Evolutionary conservation across 2,329 filamentous ascomycete species (phyloP), one percentile per base, ranked within the genome.

Genomic region (Mariannaea sp.): DNA sequence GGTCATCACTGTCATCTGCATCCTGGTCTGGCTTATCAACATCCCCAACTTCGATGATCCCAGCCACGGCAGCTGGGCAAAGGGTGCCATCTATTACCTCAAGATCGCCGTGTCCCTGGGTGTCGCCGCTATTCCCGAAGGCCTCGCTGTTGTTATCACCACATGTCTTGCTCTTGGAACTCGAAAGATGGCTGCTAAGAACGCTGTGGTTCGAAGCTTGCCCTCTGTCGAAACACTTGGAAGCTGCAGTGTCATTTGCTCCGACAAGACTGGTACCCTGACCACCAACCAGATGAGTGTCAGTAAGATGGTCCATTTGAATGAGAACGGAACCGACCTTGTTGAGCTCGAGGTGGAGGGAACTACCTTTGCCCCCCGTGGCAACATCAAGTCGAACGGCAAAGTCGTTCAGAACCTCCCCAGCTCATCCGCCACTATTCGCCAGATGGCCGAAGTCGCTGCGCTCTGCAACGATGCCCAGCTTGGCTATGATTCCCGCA

Each of bases 281-380:
- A 99, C 94, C 9, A 99, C 94, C 33, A 99, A 99, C 77, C 92
- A 97, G 75, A 99, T 99, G 94, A 97, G 94, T 69, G 94, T 97
- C 51, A 94, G 87, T 78, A 96, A 93, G 75, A 77, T 97, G 50
- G 89, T 96, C 41, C 90, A 92, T 70, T 80, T 99, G 62, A 87
- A 84, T 65, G 85, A 89, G 61, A 74, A 82, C 55, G 92, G 90
- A 42, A 83, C 77, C 48, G 87, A 84, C 53, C 78, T 97, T 19
- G 89, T 92, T 65, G 92, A 96, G 70, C 81, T 96, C 41, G 87
- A 94, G 56, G 88, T 99, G 24, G 88, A 96, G 70, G 94, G 94
- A 38, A 96, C 92, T 1, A 97, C 91, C 40, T 97, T 97, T 70
- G 83, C 90, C 27, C 94, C 93, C 5, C 84, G 86, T 61, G 94